phyloP scores from a whole-genome alignment of 2,329 filamentous ascomycete genomes.

The Alternaria sp. region DNA sequence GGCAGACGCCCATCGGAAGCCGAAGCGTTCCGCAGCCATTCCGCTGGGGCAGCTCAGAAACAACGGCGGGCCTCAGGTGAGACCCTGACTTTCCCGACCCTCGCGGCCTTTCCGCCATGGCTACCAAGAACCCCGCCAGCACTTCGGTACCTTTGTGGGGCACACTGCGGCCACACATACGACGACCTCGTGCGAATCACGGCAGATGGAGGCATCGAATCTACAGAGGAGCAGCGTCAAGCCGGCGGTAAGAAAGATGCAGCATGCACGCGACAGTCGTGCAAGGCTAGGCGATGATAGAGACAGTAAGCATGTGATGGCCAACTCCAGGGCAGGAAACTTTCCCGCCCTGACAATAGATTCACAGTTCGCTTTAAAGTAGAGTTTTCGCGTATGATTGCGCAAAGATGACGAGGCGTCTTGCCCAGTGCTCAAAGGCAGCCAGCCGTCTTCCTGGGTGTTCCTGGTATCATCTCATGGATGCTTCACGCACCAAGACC shows the following conservation, averaged over 20 bases:
- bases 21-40: slow-evolving; percentile 12
- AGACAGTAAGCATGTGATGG: neutral
- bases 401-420: neutral
- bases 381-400: neutral
- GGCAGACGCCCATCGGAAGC: slow-evolving; percentile 7
- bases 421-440: neutral
- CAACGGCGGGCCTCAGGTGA: neutral
- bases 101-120: slow-evolving; percentile 4
- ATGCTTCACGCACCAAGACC: neutral
- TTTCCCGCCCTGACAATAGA: neutral
- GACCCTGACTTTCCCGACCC: neutral
- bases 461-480: neutral
- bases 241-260: neutral
- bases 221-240: neutral
- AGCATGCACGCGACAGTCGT: neutral
- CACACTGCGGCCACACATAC: neutral
- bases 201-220: neutral
- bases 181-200: neutral
- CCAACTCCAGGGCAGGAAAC: neutral
- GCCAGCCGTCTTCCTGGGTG: neutral
- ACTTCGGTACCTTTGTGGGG: slow-evolving; percentile 5
- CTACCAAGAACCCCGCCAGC: slow-evolving; percentile 3
- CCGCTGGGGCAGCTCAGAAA: slow-evolving; percentile 3
- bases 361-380: neutral
- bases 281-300: neutral